Evolutionary conservation across 495 filamentous ascomycete genomes (phyloP).

Genomic region (Penicillium paradoxum): DNA sequence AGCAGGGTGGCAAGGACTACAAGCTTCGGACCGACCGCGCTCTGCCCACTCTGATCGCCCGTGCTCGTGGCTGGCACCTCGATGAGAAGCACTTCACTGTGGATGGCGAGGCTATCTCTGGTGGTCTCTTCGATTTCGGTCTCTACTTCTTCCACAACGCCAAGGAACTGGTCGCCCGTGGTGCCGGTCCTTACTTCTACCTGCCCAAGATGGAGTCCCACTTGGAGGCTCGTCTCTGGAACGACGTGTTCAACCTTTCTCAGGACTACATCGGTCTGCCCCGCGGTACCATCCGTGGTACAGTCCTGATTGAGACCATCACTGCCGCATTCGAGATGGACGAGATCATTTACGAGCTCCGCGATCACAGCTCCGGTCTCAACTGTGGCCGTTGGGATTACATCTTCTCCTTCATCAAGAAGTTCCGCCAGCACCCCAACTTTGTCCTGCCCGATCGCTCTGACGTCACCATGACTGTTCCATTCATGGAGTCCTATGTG

Average conservation of each 20-base stretch:
- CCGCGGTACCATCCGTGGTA: conserved; percentile 89
- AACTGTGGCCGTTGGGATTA: conserved; percentile 99
- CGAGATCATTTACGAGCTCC: conserved; percentile 99
- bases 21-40: conserved; percentile 85
- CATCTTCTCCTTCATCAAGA: conserved; percentile 99
- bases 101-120: conserved; percentile 92
- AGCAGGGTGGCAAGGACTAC: conserved; percentile 91
- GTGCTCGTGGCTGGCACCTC: conserved; percentile 88
- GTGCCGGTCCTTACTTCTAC: conserved; percentile 96
- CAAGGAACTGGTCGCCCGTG: conserved; percentile 75
- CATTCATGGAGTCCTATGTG: conserved; percentile 98
- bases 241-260: conserved; percentile 94
- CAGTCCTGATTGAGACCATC: conserved; percentile 98
- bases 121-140: conserved; percentile 93
- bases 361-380: conserved; percentile 91
- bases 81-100: conserved; percentile 98
- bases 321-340: conserved; percentile 99
- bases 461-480: conserved; percentile 94
- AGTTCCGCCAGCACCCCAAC: conserved; percentile 89
- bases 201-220: conserved; percentile 99
- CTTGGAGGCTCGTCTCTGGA: conserved; percentile 96
- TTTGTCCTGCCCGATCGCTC: conserved; percentile 93
- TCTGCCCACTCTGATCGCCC: conserved; percentile 79
- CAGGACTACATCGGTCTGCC: conserved; percentile 90
- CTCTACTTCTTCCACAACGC: conserved; percentile 99